Evolutionary conservation across 305 asterid genomes (phyloP), one percentile per base, ranked within the genome.

Genomic region (Solanum hybrid): DNA sequence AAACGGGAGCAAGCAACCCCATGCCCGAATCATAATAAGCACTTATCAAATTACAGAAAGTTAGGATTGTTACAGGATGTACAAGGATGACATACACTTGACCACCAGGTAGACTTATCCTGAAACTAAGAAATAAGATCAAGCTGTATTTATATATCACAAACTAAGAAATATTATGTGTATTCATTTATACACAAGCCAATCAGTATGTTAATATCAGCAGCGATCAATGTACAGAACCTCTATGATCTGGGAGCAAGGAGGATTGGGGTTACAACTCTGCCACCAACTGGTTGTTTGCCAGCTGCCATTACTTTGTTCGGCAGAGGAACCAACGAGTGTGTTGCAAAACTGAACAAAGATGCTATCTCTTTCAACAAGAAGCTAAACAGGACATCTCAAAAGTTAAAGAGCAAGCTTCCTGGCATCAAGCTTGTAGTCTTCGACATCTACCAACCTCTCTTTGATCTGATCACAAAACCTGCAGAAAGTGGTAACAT

Each of bases 221-320:
- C 40, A 87, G 13, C 82, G 12, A 82, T 89, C 90, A 86, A 86
- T 31, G 15, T 79, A 77, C 95, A 97, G 97, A 91, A 86, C 86
- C 90, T 97, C 86, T 94, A 96, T 89, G 91, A 40, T 27, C 89
- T 94, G 19, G 99, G 99, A 89, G 99, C 92, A 19, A 92, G 98
- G 88, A 96, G 94, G 91, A 95, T 97, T n/a, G 99, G 99, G 78
- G 98, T 95, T 15, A 96, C 98, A 35, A 91, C 91, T 19, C 94
- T 96, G 35, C 99, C 99, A 64, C 99, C 99, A 72, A 80, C 93
- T 2, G 99, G 99, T 82, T 97, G 99, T 93, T 90, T 96, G 89
- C 99, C 99, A 26, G 98, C 97, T 19, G 95, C 97, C 32, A 93
- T 94, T 38, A 97, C 99, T 71, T 72, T 96, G 69, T 96, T 96